Conservation (phyloP, 441 rosid genomes). For the Viola pubescens region DNA sequence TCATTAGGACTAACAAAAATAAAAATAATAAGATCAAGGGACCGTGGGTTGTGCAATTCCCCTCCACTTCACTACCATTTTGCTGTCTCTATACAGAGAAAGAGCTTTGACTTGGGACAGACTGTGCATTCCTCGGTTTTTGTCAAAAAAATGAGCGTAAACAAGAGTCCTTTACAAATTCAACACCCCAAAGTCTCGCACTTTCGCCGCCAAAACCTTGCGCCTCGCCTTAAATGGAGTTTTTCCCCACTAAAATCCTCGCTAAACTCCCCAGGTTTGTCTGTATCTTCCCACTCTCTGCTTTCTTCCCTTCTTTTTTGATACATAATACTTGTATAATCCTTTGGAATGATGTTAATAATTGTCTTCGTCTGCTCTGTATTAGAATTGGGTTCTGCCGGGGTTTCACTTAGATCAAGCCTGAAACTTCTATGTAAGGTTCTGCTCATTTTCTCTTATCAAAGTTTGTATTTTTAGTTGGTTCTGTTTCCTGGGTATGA, state of each 20-base stretch:
- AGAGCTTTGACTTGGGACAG: neutral
- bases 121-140: neutral
- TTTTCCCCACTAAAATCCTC: conserved; percentile 12
- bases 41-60: neutral
- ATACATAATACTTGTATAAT: neutral
- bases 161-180: conserved; percentile 6
- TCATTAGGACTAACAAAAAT: too few species aligned
- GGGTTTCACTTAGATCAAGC: conserved; percentile 12
- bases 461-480: neutral
- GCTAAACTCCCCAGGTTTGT: conserved; percentile 4
- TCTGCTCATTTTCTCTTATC: neutral
- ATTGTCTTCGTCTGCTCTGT: too few species aligned
- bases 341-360: neutral
- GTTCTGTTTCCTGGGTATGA: neutral
- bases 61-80: neutral
- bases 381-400: conserved; percentile 4
- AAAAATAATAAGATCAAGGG: too few species aligned
- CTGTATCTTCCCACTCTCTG: neutral
- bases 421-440: conserved; percentile 20
- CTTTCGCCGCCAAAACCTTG: neutral
- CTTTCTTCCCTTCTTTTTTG: neutral
- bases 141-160: conserved; percentile 13
- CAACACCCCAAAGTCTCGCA: conserved; percentile 15
- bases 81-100: neutral
- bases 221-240: neutral